Base-by-base conservation (phyloP, 352 stramenopile species). In the Globisporangium uncinulatum region DNA sequence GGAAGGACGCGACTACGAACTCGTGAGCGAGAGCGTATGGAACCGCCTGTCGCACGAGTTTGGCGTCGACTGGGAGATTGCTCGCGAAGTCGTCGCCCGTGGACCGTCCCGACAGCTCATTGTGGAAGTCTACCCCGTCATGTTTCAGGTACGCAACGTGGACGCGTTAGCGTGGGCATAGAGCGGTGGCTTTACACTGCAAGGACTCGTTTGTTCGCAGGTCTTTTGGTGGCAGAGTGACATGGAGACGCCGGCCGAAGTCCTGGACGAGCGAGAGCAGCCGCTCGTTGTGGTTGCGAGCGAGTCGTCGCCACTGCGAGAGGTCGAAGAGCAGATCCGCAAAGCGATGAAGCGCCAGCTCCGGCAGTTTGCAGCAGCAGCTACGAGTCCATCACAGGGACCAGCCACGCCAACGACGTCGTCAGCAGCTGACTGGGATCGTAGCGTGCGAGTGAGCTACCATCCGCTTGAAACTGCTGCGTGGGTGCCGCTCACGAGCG, bases 21-120 rank as follows among this genome's bases (percentile, higher is more conserved):
- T 89, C 0, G 83, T 92, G 55, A 91, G 79, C 54, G 67, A 86
- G 54, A 66, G 67, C 24, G 76, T 92, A 42, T 92, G 83, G 83
- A 84, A 78, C 47, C 65, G 77, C 19, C 57, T 92, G 24, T 78
- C 70, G 29, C 69, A 88, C 54, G 63, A 66, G 39, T 88, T 85
- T 56, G 69, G 77, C 32, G 86, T 61, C 58, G 83, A 92, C 57
- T 92, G 79, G 73, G 77, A 81, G 62, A 91, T 95, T 51, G 13
- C 71, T 3, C 71, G 85, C 29, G 62, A 69, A 14, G 83, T 95
- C 1, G 62, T 93, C 21, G 51, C 70, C 10, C 69, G 69, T 31
- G 77, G 74, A 17, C 69, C 66, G 1, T 51, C 59, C 14, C 64
- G 59, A 45, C 68, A 72, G 59, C 65, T 74, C n/a, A 34, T 77